Base-by-base conservation (phyloP, 2,329 filamentous ascomycete genomes). In the Fusarium brachygibbosum region DNA sequence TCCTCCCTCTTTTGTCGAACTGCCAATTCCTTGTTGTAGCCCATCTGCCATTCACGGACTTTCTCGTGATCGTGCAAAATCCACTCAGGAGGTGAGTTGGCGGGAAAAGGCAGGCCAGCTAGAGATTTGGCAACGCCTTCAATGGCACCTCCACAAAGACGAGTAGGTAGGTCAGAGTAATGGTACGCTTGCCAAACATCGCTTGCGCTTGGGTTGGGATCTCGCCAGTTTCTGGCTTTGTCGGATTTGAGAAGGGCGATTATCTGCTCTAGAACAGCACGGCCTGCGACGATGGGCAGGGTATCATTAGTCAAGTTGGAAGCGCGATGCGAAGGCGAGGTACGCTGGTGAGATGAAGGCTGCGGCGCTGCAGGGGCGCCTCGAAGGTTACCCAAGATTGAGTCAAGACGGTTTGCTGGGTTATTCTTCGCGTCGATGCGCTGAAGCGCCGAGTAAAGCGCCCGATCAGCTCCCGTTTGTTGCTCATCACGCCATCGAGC, bases 31-130 rank as follows among this genome's bases (percentile, higher is more conserved):
- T 79, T 81, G 56, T 81, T 80, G 64, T 82, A 84, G 0, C 85
- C 85, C 13, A 82, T 76, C 78, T 83, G 84, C 86, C 87, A 89
- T 65, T 86, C 82, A 12, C 82, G 81, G 1, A 83, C 78, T 63
- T 82, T 82, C 32, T 83, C 82, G 4, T 81, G 75, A 32, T 85
- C 80, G 23, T 82, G 77, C 12, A 76, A 77, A 67, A 88, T 81
- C 82, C 86, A 87, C 19, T 82, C 81, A 1, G 87, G 86, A 5
- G 87, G 84, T 42, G 85, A 81, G 2, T 74, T 82, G 3, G 86
- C 77, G 16, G 86, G 86, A 63, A 81, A 86, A 9, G 84, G 80
- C 63, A 83, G 82, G 54, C 79, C 79, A 44, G 79, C 79, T 11
- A 87, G 74, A 38, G 78, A 74, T 32, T 79, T 80, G 5, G 80